Evolutionary conservation across 148 eudicot genomes (phyloP).

Genomic region (Silene conica): DNA sequence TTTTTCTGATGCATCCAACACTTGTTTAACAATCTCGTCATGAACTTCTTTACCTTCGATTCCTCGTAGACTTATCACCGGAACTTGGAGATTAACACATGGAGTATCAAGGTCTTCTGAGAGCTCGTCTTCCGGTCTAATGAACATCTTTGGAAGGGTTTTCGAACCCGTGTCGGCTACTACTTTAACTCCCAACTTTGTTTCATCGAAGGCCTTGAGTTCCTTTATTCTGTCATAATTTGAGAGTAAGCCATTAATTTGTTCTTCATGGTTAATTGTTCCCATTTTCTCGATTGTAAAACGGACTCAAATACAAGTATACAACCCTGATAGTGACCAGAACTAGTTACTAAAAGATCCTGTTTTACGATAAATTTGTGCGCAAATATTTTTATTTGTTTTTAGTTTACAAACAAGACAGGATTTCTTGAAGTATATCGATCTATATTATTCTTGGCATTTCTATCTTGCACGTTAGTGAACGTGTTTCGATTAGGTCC

Average conservation of each 20-base stretch:
- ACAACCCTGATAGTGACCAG: too few species aligned
- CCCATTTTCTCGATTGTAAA: constrained; percentile 9
- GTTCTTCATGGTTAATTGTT: not conserved
- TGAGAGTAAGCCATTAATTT: too few species aligned
- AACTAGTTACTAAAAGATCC: too few species aligned
- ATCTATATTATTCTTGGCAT: not conserved
- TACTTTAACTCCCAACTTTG: constrained; percentile 40
- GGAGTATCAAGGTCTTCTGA: constrained; percentile 4
- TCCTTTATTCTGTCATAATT: constrained; percentile 14
- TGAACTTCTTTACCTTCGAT: not conserved
- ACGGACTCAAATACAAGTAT: too few species aligned
- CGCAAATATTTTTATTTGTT: too few species aligned
- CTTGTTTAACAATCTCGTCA: constrained; percentile 6
- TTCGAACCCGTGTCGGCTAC: constrained; percentile 24
- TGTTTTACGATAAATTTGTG: too few species aligned
- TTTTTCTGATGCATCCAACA: constrained; percentile 19
- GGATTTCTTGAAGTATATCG: too few species aligned
- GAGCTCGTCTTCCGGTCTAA: constrained; percentile 28
- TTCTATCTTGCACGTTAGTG: too few species aligned
- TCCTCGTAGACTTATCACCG: constrained; percentile 15
- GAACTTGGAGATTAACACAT: constrained; percentile 14
- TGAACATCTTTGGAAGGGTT: constrained; percentile 30
- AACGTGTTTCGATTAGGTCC: not conserved
- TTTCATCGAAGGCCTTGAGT: constrained; percentile 30
- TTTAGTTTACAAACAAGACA: too few species aligned